Conservation (phyloP, 371 early-diverging fungal genomes). For the Zychaea mexicana region DNA sequence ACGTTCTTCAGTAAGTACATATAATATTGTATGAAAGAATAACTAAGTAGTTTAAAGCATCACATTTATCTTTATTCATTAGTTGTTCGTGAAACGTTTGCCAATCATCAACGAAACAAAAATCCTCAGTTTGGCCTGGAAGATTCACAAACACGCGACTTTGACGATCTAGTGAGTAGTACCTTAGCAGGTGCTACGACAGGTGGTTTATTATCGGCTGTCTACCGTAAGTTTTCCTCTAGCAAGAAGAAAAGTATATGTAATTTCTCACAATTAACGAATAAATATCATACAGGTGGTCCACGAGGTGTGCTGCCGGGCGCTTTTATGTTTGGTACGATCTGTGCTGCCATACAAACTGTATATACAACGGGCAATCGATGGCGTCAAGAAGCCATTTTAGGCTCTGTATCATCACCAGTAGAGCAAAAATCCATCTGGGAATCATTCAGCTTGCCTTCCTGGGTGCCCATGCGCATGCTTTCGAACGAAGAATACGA, state of each 20-base stretch:
- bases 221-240: slow-evolving; percentile 38
- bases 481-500: slow-evolving; percentile 48
- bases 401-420: slow-evolving; percentile 1
- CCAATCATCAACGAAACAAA: slow-evolving; percentile 53
- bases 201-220: slow-evolving; percentile 56
- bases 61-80: no score
- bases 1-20: slow-evolving; percentile 44
- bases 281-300: slow-evolving; percentile 39
- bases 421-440: slow-evolving; percentile 23
- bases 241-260: neutral
- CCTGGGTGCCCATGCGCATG: slow-evolving; percentile 50
- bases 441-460: slow-evolving; percentile 40
- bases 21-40: neutral
- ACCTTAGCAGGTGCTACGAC: slow-evolving; percentile 60
- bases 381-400: slow-evolving; percentile 44
- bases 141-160: slow-evolving; percentile 57
- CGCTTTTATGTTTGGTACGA: slow-evolving; percentile 52
- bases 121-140: slow-evolving; percentile 60
- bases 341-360: slow-evolving; percentile 34
- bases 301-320: slow-evolving; percentile 52
- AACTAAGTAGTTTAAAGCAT: neutral
- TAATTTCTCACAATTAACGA: no score
- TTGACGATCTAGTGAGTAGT: slow-evolving; percentile 60
- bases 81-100: slow-evolving; percentile 57
- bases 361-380: slow-evolving; percentile 33